phyloP scores from a whole-genome alignment of 306 rosid species.

The Fagus crenata region DNA sequence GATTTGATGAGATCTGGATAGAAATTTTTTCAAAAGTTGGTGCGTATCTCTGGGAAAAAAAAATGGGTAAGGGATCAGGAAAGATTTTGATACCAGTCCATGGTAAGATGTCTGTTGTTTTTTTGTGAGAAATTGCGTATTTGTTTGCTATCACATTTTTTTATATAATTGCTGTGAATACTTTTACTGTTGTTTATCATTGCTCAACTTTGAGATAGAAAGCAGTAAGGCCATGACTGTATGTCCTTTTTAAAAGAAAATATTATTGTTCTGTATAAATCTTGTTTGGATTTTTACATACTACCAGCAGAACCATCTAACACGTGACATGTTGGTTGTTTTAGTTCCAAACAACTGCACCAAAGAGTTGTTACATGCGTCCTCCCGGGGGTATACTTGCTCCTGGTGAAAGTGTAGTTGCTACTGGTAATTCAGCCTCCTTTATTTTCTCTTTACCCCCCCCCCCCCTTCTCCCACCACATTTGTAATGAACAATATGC shows the following conservation, averaged over 20 bases:
- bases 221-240: neutral
- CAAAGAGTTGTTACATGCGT: constrained; percentile 94
- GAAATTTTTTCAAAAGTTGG: neutral
- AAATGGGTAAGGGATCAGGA: constrained; percentile 17
- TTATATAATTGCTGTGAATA: neutral
- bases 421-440: constrained; percentile 61
- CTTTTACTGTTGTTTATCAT: constrained; percentile 6
- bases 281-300: constrained; percentile 9
- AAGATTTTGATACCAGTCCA: constrained; percentile 9
- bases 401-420: constrained; percentile 76
- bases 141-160: constrained; percentile 1
- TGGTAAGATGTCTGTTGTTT: neutral
- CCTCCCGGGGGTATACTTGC: constrained; percentile 89
- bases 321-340: constrained; percentile 32
- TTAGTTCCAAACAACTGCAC: constrained; percentile 94
- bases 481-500: neutral
- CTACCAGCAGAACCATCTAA: constrained; percentile 16
- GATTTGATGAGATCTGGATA: constrained; percentile 9
- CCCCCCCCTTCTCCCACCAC: neutral
- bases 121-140: constrained; percentile 14
- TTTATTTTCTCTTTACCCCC: constrained; percentile 11
- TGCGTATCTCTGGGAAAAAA: neutral
- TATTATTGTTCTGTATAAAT: neutral
- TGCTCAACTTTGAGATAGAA: neutral
- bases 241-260: neutral